phyloP scores from a whole-genome alignment of 495 filamentous ascomycete species.

The Xylaria acuta region DNA sequence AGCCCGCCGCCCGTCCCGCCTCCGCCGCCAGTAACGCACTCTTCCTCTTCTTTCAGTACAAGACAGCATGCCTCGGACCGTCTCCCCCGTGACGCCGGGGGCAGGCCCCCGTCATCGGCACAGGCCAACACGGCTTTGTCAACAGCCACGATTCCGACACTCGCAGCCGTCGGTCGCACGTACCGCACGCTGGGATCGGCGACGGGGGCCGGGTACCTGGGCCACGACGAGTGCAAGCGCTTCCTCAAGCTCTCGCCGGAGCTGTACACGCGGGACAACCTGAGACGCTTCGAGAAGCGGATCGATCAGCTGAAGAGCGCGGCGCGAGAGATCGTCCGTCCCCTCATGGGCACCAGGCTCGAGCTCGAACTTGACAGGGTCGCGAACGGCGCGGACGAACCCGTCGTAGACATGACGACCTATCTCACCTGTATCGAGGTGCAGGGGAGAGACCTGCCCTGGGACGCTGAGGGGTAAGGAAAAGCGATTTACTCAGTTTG shows the following conservation, averaged over 20 bases:
- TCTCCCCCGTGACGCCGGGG: constrained; percentile 33
- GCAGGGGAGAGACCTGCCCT: constrained; percentile 79
- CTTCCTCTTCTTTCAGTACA: constrained; percentile 18
- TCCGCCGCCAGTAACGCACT: constrained; percentile 42
- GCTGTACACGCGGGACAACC: constrained; percentile 72
- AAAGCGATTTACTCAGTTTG: neutral
- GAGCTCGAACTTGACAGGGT: constrained; percentile 67
- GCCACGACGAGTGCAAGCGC: constrained; percentile 84
- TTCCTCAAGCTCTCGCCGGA: constrained; percentile 81
- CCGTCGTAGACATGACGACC: constrained; percentile 51
- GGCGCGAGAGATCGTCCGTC: constrained; percentile 81
- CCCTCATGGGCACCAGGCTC: constrained; percentile 81
- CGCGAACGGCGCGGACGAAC: constrained; percentile 46
- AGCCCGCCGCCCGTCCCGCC: constrained; percentile 67
- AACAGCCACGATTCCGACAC: constrained; percentile 37
- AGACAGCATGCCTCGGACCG: constrained; percentile 20
- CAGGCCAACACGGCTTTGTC: constrained; percentile 30
- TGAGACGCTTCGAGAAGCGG: constrained; percentile 81
- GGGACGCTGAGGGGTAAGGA: constrained; percentile 53
- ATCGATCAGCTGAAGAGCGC: constrained; percentile 86
- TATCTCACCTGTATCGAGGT: constrained; percentile 85
- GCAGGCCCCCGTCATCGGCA: constrained; percentile 22
- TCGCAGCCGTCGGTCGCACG: constrained; percentile 66
- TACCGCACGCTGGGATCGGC: constrained; percentile 72
- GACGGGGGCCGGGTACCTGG: constrained; percentile 67